phyloP scores from a whole-genome alignment of 352 stramenopile species.

The Hyaloperonospora arabidopsidis region DNA sequence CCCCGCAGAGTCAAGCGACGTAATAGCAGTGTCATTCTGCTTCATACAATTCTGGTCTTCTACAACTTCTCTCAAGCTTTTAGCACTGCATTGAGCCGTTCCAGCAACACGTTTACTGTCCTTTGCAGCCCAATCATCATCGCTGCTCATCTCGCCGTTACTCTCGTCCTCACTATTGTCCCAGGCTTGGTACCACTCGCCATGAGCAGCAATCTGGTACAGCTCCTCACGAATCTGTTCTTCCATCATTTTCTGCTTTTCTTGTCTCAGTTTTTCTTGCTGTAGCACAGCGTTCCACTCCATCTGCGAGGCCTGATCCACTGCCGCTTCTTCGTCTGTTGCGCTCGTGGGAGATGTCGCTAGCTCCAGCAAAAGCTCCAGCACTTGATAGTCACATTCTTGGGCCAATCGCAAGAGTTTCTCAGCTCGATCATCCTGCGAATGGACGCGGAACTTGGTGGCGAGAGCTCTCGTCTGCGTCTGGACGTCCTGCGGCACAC shows the following conservation, averaged over 20 bases:
- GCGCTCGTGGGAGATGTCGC: constrained; percentile 38
- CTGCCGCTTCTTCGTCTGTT: constrained; percentile 26
- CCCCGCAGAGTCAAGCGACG: constrained; percentile 7
- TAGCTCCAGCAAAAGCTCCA: constrained; percentile 60
- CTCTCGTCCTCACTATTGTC: constrained; percentile 36
- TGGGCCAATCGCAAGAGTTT: constrained; percentile 30
- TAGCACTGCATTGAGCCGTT: constrained; percentile 11
- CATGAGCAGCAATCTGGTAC: constrained; percentile 52
- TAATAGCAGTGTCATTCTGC: constrained; percentile 1
- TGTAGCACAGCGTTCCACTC: constrained; percentile 18
- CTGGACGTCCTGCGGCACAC: constrained; percentile 39
- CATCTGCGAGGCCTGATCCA: constrained; percentile 20
- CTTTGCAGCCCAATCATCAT: constrained; percentile 4
- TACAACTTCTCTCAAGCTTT: constrained; percentile 14
- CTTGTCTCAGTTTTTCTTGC: constrained; percentile 14
- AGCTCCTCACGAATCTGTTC: constrained; percentile 44
- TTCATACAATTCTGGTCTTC: constrained; percentile 5
- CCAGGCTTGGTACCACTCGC: constrained; percentile 64
- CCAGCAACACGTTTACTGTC: not conserved
- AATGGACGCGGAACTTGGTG: constrained; percentile 52
- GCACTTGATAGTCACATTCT: constrained; percentile 34
- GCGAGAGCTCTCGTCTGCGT: constrained; percentile 34
- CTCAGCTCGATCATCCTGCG: constrained; percentile 33
- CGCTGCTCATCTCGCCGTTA: constrained; percentile 21
- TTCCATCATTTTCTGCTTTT: constrained; percentile 22